Base-by-base conservation (phyloP, 495 filamentous ascomycete species). In the Oidiodendron maius region DNA sequence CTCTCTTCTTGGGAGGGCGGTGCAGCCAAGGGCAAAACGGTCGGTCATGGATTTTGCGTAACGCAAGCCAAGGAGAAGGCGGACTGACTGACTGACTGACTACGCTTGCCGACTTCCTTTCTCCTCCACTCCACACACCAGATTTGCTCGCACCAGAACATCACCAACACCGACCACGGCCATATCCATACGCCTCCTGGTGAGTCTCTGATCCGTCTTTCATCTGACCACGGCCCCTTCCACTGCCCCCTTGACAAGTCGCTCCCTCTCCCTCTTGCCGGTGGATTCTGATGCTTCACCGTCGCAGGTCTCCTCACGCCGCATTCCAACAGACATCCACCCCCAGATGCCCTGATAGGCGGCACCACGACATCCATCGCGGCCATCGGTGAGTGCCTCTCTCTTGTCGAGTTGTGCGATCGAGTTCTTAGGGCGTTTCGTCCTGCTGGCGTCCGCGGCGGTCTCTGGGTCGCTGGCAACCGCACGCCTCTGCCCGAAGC, bases 341-440 rank as follows among this genome's bases (percentile, higher is more conserved):
- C 41, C 44, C 46, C 45, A 49, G 48, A 59, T 59, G 56, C 49
- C 48, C 56, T 45, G 52, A 59, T 51, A 55, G 56, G 56, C 48
- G 24, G 50, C 47, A 42, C 50, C 46, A 60, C 53, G 36, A 25
- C 47, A 51, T 51, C 43, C 40, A 44, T 60, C 51, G 56, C 46
- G 48, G 51, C 22, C 45, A 53, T 32, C 22, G 51, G 57, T 60
- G 56, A 54, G 57, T 56, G 51, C 3, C 21, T 17, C 47, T 51
- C 46, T 23, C 42, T 54, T 15, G 18, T 51, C 46, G 11, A 45
- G 44, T 24, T 60, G 53, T 60, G 57, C 57, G 57, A 60, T 54
- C 53, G 44, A 49, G 53, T 40, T 48, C 17, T 43, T 15, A 50
- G 4, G 9, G 5, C 17, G 22, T 44, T 44, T 25, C 34, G 30